Evolutionary conservation across 371 early-diverging fungal species (phyloP).

Genomic region (Syncephalis plumigaleata): DNA sequence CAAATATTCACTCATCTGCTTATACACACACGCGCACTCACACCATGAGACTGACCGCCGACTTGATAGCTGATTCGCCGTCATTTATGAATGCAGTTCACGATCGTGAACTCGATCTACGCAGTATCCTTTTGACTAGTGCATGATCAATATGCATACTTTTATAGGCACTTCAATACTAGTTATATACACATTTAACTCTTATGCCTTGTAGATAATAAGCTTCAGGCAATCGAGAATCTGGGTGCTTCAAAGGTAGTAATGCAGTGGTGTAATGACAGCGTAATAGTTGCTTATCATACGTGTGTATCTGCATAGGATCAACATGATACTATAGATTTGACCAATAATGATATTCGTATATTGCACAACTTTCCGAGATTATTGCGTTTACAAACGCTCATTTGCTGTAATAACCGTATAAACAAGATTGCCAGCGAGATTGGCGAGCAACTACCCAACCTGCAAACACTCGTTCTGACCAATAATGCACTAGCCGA

Average conservation of each 20-base stretch:
- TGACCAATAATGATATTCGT: conserved; percentile 82
- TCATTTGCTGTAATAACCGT: conserved; percentile 75
- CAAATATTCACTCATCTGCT: too few relatives aligned
- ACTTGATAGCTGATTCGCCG: conserved; percentile 46
- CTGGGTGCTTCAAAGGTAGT: conserved; percentile 76
- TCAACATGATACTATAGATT: conserved; percentile 79
- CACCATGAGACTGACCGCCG: conserved; percentile 69
- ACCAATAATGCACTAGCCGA: conserved; percentile 71
- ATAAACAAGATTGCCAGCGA: conserved; percentile 53
- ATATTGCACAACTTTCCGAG: conserved; percentile 76
- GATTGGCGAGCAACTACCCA: conserved; percentile 45
- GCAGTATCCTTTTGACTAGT: conserved; percentile 36
- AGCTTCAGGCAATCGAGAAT: conserved; percentile 85
- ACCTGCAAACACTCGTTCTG: conserved; percentile 59
- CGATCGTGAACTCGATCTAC: conserved; percentile 77
- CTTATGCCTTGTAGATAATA: conserved; percentile 36
- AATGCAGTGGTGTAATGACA: not conserved
- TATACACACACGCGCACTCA: too few relatives aligned
- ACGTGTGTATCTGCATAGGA: too few relatives aligned
- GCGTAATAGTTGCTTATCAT: too few relatives aligned
- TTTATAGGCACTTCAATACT: too few relatives aligned
- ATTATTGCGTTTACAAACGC: conserved; percentile 52
- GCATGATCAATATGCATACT: too few relatives aligned
- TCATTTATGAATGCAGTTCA: conserved; percentile 68
- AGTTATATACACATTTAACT: not conserved